Evolutionary conservation across 192 early-diverging fungal genomes (phyloP).

Genomic region (Piromyces finnis): DNA sequence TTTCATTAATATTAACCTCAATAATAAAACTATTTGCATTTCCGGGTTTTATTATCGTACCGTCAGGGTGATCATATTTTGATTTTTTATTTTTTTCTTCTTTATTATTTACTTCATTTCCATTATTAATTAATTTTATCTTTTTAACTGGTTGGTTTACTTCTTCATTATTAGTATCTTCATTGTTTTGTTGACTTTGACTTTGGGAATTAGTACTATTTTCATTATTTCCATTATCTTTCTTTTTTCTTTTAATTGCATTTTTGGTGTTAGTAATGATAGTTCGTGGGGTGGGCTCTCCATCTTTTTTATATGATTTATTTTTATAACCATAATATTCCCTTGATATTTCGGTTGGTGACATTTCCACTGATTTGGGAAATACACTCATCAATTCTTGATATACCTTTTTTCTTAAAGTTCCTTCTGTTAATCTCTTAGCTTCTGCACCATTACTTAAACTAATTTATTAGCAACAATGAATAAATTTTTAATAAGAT

Average conservation of each 20-base stretch:
- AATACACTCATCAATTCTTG: neutral
- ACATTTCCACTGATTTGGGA: neutral
- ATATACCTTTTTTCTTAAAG: neutral
- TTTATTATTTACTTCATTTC: no score
- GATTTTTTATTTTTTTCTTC: no score
- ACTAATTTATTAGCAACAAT: neutral
- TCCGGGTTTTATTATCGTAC: no score
- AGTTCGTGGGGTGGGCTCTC: neutral
- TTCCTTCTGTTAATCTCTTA: neutral
- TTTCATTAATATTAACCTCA: no score
- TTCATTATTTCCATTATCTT: neutral
- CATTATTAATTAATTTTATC: no score
- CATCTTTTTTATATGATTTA: neutral
- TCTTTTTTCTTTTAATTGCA: neutral
- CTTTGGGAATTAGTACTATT: neutral
- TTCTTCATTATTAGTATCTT: no score
- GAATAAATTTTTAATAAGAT: no score
- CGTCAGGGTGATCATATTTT: no score
- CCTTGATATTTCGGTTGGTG: neutral
- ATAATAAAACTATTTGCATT: no score
- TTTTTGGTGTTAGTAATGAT: neutral
- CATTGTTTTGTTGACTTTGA: no score
- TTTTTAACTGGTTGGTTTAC: no score
- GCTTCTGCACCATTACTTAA: neutral
- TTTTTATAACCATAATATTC: neutral